Base-by-base conservation (phyloP, 2,329 filamentous ascomycete species). In the Aspergillus novoparasiticus region DNA sequence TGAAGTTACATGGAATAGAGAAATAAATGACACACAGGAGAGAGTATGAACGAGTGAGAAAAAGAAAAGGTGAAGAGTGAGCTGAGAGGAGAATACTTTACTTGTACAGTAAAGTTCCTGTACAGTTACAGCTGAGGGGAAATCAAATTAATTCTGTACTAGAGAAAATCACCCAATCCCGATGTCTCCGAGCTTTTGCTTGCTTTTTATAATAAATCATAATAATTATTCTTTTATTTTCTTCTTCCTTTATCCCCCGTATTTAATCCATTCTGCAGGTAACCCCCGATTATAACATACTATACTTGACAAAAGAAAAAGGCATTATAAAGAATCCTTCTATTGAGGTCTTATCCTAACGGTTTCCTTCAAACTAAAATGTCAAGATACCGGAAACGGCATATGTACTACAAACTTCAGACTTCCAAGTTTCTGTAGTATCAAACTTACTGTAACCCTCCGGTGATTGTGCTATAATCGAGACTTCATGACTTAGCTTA, bases 51-150 rank as follows among this genome's bases (percentile, higher is more conserved):
- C 58, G 60, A 60, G 59, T 50, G 62, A 64, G 62, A 54, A 62
- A 67, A 58, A 64, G 61, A 58, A 58, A 60, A 59, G 53, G 60
- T 45, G 59, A 63, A 58, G 45, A 41, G 32, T 28, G 28, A 51
- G 58, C n/a, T 48, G 48, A 39, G 34, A 39, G n/a, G 14, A 39
- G 32, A 39, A 55, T 55, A 55, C 51, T 55, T 39, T 55, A 55
- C 51, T 55, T 39, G 51, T 55, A 55, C 51, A 55, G 51, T 55
- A 55, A 36, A 26, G 32, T 51, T 51, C 48, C n/a, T 51, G 48
- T 51, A 51, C 28, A 32, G 26, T 23, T 55, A 62, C 56, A 58
- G 55, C 56, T 62, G 60, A 58, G 60, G 60, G 56, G 60, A 51
- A 53, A 59, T 50, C 56, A 57, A 23, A 55, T 55, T 23, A 55